phyloP scores from a whole-genome alignment of 192 early-diverging fungal species.

The Dissophora ornata region DNA sequence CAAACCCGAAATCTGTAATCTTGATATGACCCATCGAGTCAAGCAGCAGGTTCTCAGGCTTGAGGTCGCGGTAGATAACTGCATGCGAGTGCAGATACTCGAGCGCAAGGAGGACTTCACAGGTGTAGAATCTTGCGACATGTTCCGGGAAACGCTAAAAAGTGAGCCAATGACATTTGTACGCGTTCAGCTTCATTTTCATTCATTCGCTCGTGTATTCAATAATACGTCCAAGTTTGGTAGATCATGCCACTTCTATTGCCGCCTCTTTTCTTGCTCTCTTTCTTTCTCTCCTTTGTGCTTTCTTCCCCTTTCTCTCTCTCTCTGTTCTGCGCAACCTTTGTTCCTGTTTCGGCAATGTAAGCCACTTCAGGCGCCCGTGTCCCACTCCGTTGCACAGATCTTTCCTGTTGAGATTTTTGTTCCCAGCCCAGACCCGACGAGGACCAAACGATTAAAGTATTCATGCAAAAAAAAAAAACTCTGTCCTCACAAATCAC shows the following conservation, averaged over 20 bases:
- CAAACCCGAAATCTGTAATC: constrained; percentile 92
- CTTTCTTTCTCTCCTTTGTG: too few species aligned
- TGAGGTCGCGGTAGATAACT: constrained; percentile 93
- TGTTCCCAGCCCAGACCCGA: constrained; percentile 11
- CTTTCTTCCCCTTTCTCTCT: too few species aligned
- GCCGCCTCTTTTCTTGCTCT: too few species aligned
- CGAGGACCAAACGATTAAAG: constrained; percentile 6
- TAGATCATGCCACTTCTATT: background rate
- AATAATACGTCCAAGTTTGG: background rate
- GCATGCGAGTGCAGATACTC: constrained; percentile 89
- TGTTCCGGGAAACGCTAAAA: constrained; percentile 81
- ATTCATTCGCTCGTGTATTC: too few species aligned
- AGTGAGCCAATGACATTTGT: too few species aligned
- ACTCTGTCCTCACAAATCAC: background rate
- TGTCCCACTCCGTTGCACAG: background rate
- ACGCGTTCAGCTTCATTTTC: too few species aligned
- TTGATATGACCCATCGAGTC: constrained; percentile 83
- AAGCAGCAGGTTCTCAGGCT: constrained; percentile 89
- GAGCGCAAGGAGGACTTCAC: constrained; percentile 88
- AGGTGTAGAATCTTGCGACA: constrained; percentile 90
- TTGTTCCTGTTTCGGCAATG: too few species aligned
- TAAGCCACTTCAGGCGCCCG: background rate
- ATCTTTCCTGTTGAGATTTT: background rate
- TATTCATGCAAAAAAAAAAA: constrained; percentile 28
- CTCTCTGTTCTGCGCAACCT: too few species aligned